A percentile compares a stretch with the other conserved stretches of the same genome.
These are phyloP conservation scores for Irpex rosettiformis DNA, from an alignment of 1,284 basidiomycete genomes.

Conservation along the genomic window DNA sequence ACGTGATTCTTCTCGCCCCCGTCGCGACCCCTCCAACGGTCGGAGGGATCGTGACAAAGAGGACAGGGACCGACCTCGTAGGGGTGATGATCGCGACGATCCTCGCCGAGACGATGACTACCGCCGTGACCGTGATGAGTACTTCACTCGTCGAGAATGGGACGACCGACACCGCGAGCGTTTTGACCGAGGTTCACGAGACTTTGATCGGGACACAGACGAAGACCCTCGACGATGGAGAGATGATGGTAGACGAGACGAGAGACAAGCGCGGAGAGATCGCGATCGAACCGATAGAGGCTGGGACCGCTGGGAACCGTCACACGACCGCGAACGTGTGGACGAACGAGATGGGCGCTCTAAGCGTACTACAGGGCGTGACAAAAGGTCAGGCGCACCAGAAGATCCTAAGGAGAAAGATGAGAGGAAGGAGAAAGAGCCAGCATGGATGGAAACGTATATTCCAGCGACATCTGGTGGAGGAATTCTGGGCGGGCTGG, in stretches of 20 bases:
- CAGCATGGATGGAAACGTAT: constrained; percentile 92
- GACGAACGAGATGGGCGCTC: constrained; percentile 64
- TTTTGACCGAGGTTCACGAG: constrained; percentile 33
- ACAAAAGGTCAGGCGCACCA: constrained; percentile 43
- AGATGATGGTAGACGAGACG: constrained; percentile 76
- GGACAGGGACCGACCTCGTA: constrained; percentile 37
- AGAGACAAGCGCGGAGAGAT: constrained; percentile 61
- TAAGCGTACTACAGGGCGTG: constrained; percentile 56
- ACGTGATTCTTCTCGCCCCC: constrained; percentile 56
- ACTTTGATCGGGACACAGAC: constrained; percentile 42
- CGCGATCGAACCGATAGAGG: constrained; percentile 32
- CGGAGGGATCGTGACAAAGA: constrained; percentile 45
- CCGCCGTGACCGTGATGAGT: constrained; percentile 27
- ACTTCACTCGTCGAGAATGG: constrained; percentile 21
- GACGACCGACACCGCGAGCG: constrained; percentile 32
- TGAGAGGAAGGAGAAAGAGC: constrained; percentile 68
- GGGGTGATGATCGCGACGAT: constrained; percentile 30
- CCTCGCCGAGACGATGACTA: constrained; percentile 26
- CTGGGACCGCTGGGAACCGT: constrained; percentile 32
- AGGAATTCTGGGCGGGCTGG: constrained; percentile 62
- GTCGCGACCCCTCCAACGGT: constrained; percentile 51
- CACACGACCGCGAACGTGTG: constrained; percentile 48
- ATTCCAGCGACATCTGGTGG: constrained; percentile 53
- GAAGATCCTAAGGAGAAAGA: constrained; percentile 59
- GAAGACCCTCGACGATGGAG: constrained; percentile 71